Conservation (phyloP, 257 asterid species). For the Verbena officinalis region DNA sequence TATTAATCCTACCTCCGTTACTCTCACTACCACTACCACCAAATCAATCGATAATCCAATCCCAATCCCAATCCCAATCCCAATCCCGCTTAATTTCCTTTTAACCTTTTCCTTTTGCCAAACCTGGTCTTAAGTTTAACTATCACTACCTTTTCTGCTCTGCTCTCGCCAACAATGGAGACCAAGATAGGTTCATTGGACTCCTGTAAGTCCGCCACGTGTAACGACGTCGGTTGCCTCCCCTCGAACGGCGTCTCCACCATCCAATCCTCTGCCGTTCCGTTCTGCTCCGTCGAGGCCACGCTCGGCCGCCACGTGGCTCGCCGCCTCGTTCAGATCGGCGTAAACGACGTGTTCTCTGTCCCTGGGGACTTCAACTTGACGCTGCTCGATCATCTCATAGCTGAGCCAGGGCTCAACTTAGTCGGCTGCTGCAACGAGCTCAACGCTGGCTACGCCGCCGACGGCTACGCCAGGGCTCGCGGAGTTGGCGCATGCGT, state of each 20-base stretch:
- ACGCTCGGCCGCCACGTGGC: constrained; percentile 89
- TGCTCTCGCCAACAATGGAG: constrained; percentile 42
- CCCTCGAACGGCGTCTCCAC: constrained; percentile 50
- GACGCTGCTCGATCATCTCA: constrained; percentile 71
- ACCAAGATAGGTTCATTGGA: constrained; percentile 56
- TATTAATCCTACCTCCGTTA: not conserved
- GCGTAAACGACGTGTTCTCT: constrained; percentile 65
- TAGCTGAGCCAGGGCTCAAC: constrained; percentile 81
- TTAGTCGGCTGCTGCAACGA: constrained; percentile 86
- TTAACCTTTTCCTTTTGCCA: not conserved
- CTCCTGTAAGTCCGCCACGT: constrained; percentile 40
- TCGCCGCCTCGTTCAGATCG: constrained; percentile 83
- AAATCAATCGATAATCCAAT: no score
- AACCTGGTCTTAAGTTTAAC: not conserved
- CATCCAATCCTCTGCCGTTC: constrained; percentile 37
- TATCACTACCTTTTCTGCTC: not conserved
- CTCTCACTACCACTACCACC: not conserved
- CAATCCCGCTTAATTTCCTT: not conserved
- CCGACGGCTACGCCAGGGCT: constrained; percentile 88
- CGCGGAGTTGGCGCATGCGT: constrained; percentile 90
- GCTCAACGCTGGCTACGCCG: constrained; percentile 87
- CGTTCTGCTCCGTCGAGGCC: constrained; percentile 49
- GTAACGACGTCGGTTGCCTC: constrained; percentile 41
- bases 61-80: no score
- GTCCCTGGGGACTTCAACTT: constrained; percentile 83